These are phyloP conservation scores for Acanthamoeba triangularis DNA, from an alignment of 208 protist species.

Conservation along the genomic window DNA sequence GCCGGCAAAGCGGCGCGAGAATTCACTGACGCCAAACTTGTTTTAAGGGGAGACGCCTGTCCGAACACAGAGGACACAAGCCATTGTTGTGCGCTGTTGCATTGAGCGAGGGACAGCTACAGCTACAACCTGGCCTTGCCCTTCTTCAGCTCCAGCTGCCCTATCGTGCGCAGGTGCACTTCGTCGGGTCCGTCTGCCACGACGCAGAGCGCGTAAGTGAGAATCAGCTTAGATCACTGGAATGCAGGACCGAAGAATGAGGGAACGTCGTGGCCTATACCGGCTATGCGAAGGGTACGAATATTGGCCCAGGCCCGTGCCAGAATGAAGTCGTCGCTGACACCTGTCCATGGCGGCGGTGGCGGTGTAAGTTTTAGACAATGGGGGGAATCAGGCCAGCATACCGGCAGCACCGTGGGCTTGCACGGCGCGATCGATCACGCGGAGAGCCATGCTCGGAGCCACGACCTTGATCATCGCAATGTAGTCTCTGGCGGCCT, in stretches of 20 bases:
- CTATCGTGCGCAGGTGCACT: constrained; percentile 84
- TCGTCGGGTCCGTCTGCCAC: constrained; percentile 89
- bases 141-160: constrained; percentile 76
- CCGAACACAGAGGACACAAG: no score
- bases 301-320: constrained; percentile 82
- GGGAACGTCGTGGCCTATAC: constrained; percentile 61
- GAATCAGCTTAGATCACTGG: no score
- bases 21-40: not conserved
- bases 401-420: constrained; percentile 85
- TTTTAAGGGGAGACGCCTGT: not conserved
- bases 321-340: constrained; percentile 87
- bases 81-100: no score
- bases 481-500: constrained; percentile 82
- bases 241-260: not conserved
- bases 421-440: constrained; percentile 91
- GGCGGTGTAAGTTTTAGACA: no score
- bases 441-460: constrained; percentile 85
- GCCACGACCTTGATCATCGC: constrained; percentile 89
- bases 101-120: no score
- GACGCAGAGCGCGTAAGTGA: no score
- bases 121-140: constrained; percentile 36
- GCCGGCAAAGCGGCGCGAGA: not conserved
- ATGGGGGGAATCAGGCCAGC: not conserved
- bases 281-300: constrained; percentile 90
- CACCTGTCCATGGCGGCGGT: constrained; percentile 46